These are phyloP conservation scores for Solanum habrochaites DNA, from an alignment of 257 asterid genomes.

Conservation along the genomic window DNA sequence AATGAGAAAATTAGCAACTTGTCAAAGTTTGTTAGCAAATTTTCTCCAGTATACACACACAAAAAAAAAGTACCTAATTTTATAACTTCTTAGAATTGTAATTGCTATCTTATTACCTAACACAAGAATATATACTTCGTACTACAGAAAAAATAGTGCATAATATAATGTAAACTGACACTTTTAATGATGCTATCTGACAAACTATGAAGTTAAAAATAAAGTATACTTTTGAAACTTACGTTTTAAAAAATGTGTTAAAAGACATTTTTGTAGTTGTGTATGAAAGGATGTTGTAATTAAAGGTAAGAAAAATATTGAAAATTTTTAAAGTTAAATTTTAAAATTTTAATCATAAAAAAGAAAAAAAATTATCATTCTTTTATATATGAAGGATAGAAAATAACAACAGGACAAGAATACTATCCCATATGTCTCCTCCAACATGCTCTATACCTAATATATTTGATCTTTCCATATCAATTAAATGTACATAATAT, in stretches of 20 bases:
- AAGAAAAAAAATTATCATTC: neutral
- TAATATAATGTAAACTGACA: no score
- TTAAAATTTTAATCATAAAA: neutral
- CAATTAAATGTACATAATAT: neutral
- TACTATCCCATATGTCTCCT: constrained; percentile 9
- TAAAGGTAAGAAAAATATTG: no score
- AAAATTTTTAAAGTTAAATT: neutral
- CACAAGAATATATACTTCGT: neutral
- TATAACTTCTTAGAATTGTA: neutral
- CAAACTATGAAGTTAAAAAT: no score
- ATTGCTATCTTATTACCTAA: neutral
- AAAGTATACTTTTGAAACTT: no score
- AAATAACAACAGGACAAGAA: neutral
- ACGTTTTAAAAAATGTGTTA: no score
- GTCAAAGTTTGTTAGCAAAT: no score
- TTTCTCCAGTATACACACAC: neutral
- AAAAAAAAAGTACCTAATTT: neutral
- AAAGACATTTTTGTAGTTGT: no score
- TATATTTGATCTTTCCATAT: neutral
- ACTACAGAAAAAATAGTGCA: no score
- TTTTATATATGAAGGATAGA: neutral
- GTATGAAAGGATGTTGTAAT: no score
- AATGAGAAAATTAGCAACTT: neutral
- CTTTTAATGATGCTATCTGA: no score
- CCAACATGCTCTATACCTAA: constrained; percentile 13